Base-by-base conservation (phyloP, 345 rosid species). In the Ailanthus altissimus region DNA sequence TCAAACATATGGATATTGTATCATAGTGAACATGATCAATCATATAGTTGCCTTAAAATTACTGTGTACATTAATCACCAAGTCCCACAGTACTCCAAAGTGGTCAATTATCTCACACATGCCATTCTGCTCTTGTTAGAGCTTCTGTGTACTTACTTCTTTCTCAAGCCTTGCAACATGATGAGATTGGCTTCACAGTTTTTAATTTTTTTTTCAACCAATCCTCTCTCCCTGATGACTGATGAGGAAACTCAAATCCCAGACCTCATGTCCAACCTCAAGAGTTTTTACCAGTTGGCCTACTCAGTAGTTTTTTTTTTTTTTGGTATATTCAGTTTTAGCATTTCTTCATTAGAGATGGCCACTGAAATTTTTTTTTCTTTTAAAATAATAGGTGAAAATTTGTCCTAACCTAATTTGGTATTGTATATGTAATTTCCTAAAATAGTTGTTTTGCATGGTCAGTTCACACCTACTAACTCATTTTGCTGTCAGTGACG, bases 401-500 rank as follows among this genome's bases (percentile, higher is more conserved):
- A 36, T 38, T 5, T 9, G 14, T 11, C 21, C 15, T 5, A 6
- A 6, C 8, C 43, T 32, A 20, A 60, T 25, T 60, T 60, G 25
- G n/a, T 15, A 28, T 14, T 2, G 5, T 25, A 28, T 60, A 13
- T 62, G 21, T 62, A 1, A 3, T 32, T 6, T 9, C 45, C 38
- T 62, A 45, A 62, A 16, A 32, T 62, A 38, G 16, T 32, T 21
- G 18, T 63, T 63, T 63, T 63, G 46, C 46, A 38, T 63, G 10
- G 47, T 38, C 46, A 40, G 40, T 64, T 11, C 1, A 1, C 20
- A 18, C 43, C 8, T 49, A 14, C 65, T n/a, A 40, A 46, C 38
- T 40, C 43, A 15, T 36, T 66, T 58, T 67, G 54, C 65, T 67
- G 84, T 80, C 87, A 93, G 99, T 95, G 80, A 95, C 98, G 1